Base-by-base conservation (phyloP, 2,329 filamentous ascomycete species). In the Pestalotiopsis sp. region DNA sequence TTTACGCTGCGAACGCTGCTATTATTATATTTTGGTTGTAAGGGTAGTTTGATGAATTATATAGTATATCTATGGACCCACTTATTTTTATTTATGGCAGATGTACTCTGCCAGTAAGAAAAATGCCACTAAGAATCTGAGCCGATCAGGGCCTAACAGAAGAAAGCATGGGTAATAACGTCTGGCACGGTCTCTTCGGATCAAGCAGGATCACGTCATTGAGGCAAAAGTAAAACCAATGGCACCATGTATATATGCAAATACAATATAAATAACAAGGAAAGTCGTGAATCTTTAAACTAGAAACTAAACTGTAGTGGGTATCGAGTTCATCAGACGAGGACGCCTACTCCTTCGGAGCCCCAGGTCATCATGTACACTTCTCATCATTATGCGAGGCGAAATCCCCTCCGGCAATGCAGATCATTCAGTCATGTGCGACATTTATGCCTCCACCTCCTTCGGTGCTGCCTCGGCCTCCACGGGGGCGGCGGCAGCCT, bases 261-360 rank as follows among this genome's bases (percentile, higher is more conserved):
- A 27, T 36, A 59, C 14, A 27, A 59, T 36, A n/a, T 23, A 14
- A 45, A 25, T 36, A 66, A 66, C 23, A 17, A 66, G 64, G 20
- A 45, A 60, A 60, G 25, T 41, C 64, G 36, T 66, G 27, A 45
- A 66, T 39, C 45, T 64, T 41, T 17, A 56, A 66, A 66, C 45
- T 66, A 66, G 52, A 66, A 63, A 49, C 45, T 49, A 64, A 64
- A 66, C 52, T 60, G 52, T 66, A 66, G 64, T 66, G 64, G 64
- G 64, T 66, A 66, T 66, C 64, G 64, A 66, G 31, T 31, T 66
- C 64, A 66, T 66, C 64, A 66, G 64, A 66, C 64, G 56, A 52
- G 64, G 45, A 66, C 52, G 64, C 64, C 64, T 49, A 60, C 52
- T 60, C 31, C 64, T 60, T 60, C 64, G 52, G 39, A 60, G 64